Evolutionary conservation across 441 rosid genomes (phyloP).

Genomic region (Adansonia rubrostipa): DNA sequence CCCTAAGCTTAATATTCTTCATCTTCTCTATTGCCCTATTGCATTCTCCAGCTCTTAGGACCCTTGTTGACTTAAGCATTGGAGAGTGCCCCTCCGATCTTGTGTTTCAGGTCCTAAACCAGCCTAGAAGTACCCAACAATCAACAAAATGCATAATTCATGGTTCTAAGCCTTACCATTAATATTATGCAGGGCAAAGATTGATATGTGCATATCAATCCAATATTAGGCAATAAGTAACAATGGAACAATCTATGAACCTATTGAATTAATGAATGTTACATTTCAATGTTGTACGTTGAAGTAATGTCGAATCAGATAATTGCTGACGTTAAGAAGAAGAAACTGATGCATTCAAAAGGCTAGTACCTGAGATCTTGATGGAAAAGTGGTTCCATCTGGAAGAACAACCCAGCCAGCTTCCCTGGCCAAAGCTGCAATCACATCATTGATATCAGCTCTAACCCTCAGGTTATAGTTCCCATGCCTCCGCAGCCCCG

Average conservation of each 20-base stretch:
- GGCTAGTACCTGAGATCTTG: conserved; percentile 82
- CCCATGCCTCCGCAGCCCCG: conserved; percentile 95
- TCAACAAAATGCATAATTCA: not conserved
- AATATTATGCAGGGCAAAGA: not conserved
- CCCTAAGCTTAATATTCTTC: too few species aligned
- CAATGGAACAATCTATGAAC: not conserved
- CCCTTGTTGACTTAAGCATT: too few species aligned
- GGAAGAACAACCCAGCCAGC: conserved; percentile 99
- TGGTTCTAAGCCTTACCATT: conserved; percentile 15
- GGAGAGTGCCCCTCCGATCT: too few species aligned
- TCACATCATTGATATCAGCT: conserved; percentile 98
- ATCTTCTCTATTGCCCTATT: too few species aligned
- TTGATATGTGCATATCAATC: not conserved
- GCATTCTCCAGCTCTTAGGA: too few species aligned
- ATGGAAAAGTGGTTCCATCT: conserved; percentile 98
- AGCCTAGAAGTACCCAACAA: too few species aligned
- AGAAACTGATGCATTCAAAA: conserved; percentile 26
- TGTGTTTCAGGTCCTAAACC: too few species aligned
- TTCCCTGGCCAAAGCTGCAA: conserved; percentile 98
- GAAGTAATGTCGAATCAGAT: not conserved
- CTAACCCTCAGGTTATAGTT: conserved; percentile 98
- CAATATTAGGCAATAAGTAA: not conserved
- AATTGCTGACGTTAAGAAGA: conserved; percentile 11
- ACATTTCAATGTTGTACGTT: not conserved
- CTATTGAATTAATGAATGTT: not conserved